phyloP scores from a whole-genome alignment of 2,329 filamentous ascomycete genomes.

The Colletotrichum sojae region DNA sequence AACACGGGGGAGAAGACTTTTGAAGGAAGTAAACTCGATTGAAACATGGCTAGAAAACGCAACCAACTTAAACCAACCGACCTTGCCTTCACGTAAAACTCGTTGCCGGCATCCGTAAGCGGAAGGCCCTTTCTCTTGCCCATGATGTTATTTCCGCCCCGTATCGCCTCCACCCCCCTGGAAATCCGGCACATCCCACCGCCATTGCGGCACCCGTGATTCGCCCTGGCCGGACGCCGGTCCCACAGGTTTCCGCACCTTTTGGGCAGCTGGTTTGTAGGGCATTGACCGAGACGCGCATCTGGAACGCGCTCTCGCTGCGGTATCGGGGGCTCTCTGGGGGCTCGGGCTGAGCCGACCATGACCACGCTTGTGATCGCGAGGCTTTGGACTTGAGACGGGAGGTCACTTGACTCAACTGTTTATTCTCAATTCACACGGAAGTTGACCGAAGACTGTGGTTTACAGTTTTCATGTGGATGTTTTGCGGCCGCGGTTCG shows the following conservation, averaged over 20 bases:
- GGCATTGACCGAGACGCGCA: slow-evolving; percentile 9
- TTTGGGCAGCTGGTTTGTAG: slow-evolving; percentile 15
- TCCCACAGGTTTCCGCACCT: slow-evolving; percentile 24
- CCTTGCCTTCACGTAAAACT: slow-evolving; percentile 10
- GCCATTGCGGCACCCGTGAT: slow-evolving; percentile 23
- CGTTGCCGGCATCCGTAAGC: slow-evolving; percentile 20
- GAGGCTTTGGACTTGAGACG: neutral
- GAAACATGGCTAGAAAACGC: neutral
- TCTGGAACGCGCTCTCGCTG: slow-evolving; percentile 7
- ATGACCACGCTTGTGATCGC: no score
- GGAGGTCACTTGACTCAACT: slow-evolving; percentile 2
- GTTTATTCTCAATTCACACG: no score
- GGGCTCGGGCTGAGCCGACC: no score
- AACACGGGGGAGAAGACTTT: neutral
- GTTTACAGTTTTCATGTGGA: no score
- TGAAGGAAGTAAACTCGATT: neutral
- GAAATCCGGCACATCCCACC: slow-evolving; percentile 20
- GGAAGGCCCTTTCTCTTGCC: slow-evolving; percentile 2
- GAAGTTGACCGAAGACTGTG: no score
- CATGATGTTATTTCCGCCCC: slow-evolving; percentile 38
- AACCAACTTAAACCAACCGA: neutral
- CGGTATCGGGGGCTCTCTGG: slow-evolving; percentile 26
- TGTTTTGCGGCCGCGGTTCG: no score
- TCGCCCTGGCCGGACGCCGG: slow-evolving; percentile 25
- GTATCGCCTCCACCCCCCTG: slow-evolving; percentile 29